Base-by-base conservation (phyloP, 176 grass and related monocot species). In the Cymbopogon citratus region DNA sequence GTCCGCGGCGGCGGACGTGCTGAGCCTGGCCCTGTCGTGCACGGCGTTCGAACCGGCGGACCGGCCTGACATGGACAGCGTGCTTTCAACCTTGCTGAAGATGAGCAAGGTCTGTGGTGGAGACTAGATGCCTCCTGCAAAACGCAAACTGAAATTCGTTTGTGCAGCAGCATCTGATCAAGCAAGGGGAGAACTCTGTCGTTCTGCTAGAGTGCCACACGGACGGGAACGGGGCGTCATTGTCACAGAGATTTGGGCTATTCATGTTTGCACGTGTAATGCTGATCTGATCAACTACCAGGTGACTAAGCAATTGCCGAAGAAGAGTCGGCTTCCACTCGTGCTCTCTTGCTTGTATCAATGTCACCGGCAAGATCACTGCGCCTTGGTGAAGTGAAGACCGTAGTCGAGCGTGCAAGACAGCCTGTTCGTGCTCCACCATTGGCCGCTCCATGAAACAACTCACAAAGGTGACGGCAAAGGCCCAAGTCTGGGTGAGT, bases 21-120 rank as follows among this genome's bases (percentile, higher is more conserved):
- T 98, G 12, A 60, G 80, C 60, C 23, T 98, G 80, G 89, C 92
- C 0, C 3, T 86, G 34, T 85, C 71, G 13, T 98, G 95, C 87
- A 83, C 90, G 6, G 86, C 75, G 7, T 95, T 93, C 64, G 61
- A 81, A 34, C 90, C 92, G 1, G 88, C 80, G 3, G 88, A 95
- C 24, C 72, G 95, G 63, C 95, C 95, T 11, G 85, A 93, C 62
- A 98, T 98, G 92, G 68, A 85, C 49, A 69, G 36, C 12, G 95
- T 90, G 59, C 86, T 98, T 26, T 91, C 74, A 2, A 19, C 81
- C 8, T 86, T 98, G 86, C 66, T 90, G 4, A 95, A 93, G 76
- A 75, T 90, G 34, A 77, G 25, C 45, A 88, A 70, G 72, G 49
- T 82, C 46, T 12, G 33, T 2, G 78, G 44, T 27, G 5, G 33